Evolutionary conservation across 2,329 filamentous ascomycete genomes (phyloP).

Genomic region (Westerdykella ornata): DNA sequence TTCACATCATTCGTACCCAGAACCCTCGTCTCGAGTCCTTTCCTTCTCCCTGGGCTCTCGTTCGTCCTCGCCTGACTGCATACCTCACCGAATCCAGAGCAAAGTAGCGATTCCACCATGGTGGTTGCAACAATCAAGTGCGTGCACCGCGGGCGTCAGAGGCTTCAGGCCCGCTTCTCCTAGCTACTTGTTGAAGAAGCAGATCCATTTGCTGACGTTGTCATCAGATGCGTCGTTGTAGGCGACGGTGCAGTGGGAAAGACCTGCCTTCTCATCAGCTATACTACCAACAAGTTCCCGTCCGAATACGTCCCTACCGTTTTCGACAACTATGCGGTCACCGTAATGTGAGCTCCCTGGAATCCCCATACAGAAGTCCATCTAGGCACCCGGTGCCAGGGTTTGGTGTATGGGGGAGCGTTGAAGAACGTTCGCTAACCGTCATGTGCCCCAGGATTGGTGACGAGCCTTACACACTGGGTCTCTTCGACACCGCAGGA

Average conservation of each 20-base stretch:
- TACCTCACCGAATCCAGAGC: no score
- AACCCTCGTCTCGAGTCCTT: no score
- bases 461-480: constrained; percentile 95
- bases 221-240: constrained; percentile 85
- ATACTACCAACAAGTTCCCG: constrained; percentile 99
- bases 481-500: constrained; percentile 95
- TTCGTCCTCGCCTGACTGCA: no score
- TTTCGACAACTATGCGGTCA: constrained; percentile 99
- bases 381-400: background rate
- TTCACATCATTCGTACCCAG: no score
- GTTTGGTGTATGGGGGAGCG: constrained; percentile 3
- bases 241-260: constrained; percentile 99
- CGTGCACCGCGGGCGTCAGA: constrained; percentile 8
- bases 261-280: constrained; percentile 97
- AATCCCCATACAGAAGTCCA: no score
- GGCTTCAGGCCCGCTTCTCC: background rate
- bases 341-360: constrained; percentile 74
- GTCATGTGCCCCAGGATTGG: constrained; percentile 68
- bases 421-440: constrained; percentile 15
- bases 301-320: constrained; percentile 99
- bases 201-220: background rate
- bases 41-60: no score
- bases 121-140: constrained; percentile 41
- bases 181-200: no score
- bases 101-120: constrained; percentile 25